Percentiles rank a stretch among this genome's conserved stretches.
Evolutionary conservation across 2,329 filamentous ascomycete species (phyloP).

Genomic region (Aplosporella prunicola): DNA sequence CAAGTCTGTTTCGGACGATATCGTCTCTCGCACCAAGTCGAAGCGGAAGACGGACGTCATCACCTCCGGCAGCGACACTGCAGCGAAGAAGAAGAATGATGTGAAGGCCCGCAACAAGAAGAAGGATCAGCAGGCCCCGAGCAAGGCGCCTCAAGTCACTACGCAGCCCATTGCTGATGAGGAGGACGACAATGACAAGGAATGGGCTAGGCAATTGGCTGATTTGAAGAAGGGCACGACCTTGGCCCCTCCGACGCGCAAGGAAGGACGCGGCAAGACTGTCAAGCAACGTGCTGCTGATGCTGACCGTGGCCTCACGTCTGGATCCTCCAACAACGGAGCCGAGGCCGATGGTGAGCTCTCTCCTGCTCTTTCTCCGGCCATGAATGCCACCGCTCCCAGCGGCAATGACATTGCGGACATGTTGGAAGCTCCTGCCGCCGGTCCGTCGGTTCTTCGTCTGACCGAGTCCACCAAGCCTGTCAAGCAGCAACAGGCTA

Average conservation of each 20-base stretch:
- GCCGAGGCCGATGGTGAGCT: conserved; percentile 74
- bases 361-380: conserved; percentile 60
- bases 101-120: conserved; percentile 13
- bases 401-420: conserved; percentile 67
- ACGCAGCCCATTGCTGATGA: conserved; percentile 21
- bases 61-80: conserved; percentile 4
- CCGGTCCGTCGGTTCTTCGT: conserved; percentile 66
- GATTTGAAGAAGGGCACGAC: conserved; percentile 11
- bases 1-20: conserved; percentile 6
- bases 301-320: conserved; percentile 15
- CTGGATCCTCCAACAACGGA: conserved; percentile 56
- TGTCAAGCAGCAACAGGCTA: conserved; percentile 48
- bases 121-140: conserved; percentile 20
- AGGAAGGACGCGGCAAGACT: conserved; percentile 9
- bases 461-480: conserved; percentile 59
- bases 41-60: conserved; percentile 8
- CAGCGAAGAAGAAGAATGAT: conserved; percentile 20
- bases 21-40: conserved; percentile 2
- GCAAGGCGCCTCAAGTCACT: conserved; percentile 25
- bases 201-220: conserved; percentile 11
- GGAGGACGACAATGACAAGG: conserved; percentile 25
- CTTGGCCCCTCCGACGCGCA: conserved; percentile 8
- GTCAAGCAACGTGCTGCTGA: conserved; percentile 12
- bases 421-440: conserved; percentile 70
- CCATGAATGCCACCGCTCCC: conserved; percentile 37